Evolutionary conservation across 2,329 filamentous ascomycete species (phyloP).

Genomic region (Cordyceps cateniannulata): DNA sequence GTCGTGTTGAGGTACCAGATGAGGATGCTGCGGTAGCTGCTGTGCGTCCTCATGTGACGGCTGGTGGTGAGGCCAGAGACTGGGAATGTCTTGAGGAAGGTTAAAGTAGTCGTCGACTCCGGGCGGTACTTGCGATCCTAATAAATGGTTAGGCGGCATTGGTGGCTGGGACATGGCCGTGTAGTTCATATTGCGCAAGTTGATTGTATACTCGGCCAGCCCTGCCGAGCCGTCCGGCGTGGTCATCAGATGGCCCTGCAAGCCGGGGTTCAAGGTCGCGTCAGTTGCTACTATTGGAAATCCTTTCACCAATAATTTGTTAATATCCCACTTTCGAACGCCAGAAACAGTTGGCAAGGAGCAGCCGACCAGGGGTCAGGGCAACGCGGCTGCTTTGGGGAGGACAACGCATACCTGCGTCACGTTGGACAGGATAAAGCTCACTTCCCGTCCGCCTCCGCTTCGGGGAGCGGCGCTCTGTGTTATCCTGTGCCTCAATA

Average conservation of each 20-base stretch:
- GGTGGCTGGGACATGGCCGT: slow-evolving; percentile 18
- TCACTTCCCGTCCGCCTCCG: slow-evolving; percentile 30
- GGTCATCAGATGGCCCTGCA: not conserved
- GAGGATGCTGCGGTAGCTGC: not conserved
- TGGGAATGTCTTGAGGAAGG: not conserved
- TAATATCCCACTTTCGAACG: not conserved
- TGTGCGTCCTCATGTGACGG: not conserved
- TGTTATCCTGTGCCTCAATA: not conserved
- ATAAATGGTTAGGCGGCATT: slow-evolving; percentile 22
- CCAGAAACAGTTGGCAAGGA: slow-evolving; percentile 10
- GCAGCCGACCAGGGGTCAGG: not conserved
- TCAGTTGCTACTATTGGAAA: slow-evolving; percentile 8
- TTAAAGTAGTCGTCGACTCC: not conserved
- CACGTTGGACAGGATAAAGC: slow-evolving; percentile 26
- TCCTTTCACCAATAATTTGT: slow-evolving; percentile 7
- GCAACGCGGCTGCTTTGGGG: slow-evolving; percentile 13
- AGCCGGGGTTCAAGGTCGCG: not conserved
- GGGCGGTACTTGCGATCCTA: slow-evolving; percentile 11
- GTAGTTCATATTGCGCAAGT: slow-evolving; percentile 28
- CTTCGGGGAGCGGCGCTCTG: slow-evolving; percentile 29
- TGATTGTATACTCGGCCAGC: slow-evolving; percentile 29
- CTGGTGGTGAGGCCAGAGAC: not conserved
- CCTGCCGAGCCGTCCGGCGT: slow-evolving; percentile 23
- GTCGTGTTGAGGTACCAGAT: not conserved
- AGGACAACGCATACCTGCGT: slow-evolving; percentile 28